These are phyloP conservation scores for Furcasterigmium furcatum DNA, from an alignment of 2,329 filamentous ascomycete species.

Conservation along the genomic window DNA sequence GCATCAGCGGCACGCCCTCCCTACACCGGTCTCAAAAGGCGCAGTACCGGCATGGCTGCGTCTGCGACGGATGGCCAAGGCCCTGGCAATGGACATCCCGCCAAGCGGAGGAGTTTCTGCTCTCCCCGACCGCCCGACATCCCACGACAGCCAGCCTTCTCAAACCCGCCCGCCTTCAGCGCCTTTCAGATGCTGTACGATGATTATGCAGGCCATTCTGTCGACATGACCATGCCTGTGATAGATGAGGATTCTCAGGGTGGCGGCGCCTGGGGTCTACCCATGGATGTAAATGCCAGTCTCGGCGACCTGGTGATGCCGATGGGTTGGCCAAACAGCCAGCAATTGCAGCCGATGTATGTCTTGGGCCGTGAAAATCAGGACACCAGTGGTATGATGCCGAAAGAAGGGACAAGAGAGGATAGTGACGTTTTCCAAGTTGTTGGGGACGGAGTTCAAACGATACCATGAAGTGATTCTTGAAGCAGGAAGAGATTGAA, in stretches of 20 bases:
- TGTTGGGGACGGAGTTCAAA: neutral
- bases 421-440: neutral
- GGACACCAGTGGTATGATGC: neutral
- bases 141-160: neutral
- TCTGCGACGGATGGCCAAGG: neutral
- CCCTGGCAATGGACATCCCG: neutral
- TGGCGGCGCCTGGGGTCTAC: neutral
- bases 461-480: neutral
- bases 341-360: neutral
- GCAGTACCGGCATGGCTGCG: neutral
- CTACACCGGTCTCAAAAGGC: conserved; percentile 13
- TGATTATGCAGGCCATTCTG: neutral
- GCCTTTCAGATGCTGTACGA: conserved; percentile 3
- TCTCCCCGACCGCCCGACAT: neutral
- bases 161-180: neutral
- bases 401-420: neutral
- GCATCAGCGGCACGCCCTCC: neutral
- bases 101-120: neutral
- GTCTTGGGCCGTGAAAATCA: neutral
- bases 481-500: neutral
- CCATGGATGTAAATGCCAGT: neutral
- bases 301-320: neutral
- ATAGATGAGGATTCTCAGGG: neutral
- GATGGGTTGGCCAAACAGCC: neutral
- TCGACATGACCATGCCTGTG: conserved; percentile 1